Evolutionary conservation across 164 flowering plant genomes (phyloP), one percentile per base, ranked within the genome.

Genomic region (Umbilicus rupestris): DNA sequence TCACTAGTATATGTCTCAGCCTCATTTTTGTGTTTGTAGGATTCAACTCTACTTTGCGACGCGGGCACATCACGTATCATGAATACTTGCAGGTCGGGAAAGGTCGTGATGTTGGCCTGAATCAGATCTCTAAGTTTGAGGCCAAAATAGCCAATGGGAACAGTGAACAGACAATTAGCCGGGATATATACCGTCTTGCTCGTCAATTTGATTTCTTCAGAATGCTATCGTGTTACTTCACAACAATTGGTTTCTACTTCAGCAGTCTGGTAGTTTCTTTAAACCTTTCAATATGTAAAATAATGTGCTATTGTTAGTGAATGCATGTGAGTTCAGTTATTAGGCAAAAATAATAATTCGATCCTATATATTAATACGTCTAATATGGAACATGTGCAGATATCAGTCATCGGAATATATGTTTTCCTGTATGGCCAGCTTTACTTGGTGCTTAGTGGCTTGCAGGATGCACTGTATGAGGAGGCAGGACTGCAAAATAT

Each of bases 31-130:
- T 69, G 39, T 35, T 66, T 35, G 57, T 71, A 93, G 98, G 98
- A 70, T 93, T 78, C 72, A 93, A 90, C 71, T 82, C 94, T 41
- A 83, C 85, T 20, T 69, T 90, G 65, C 70, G 98, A 39, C 78
- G 81, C 62, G 98, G 98, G 65, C 70, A 76, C 68, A 72, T 93
- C 62, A 85, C 90, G 10, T 87, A 93, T 75, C 93, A 83, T 75
- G 98, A 93, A 78, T 93, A 93, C 79, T 78, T 93, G 73, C 98
- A 93, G 82, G 89, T 90, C 66, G 96, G 98, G 26, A 93, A 93
- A 80, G 98, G 98, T 30, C 90, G 98, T 66, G 98, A 93, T 73
- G 96, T 93, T 19, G 92, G 98, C 65, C 86, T 93, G 19, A 93
- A 87, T 70, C 96, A 85, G 78, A 90, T 93, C 35, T 85, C 98